Evolutionary conservation across 768 basidiomycete species (phyloP).

Genomic region (Agaricus bisporus): DNA sequence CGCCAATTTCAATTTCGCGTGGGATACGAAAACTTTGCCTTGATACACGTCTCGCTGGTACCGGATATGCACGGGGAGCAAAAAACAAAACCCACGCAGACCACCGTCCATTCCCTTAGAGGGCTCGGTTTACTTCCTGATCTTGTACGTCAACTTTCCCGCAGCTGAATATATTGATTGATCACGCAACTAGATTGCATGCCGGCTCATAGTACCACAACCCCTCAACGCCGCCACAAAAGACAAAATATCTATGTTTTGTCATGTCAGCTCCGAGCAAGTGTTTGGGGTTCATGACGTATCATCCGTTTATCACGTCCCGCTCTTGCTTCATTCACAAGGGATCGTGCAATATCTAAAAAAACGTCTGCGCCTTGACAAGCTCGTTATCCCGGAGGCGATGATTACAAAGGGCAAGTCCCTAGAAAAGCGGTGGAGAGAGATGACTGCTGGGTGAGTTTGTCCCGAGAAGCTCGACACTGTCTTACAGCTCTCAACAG

Average conservation of each 20-base stretch:
- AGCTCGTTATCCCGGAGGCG: constrained; percentile 44
- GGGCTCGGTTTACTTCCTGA: constrained; percentile 92
- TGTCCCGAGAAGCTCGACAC: background rate
- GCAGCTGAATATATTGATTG: background rate
- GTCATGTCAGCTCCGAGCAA: constrained; percentile 84
- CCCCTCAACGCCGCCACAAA: constrained; percentile 83
- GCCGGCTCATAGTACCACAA: constrained; percentile 75
- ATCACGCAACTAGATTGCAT: constrained; percentile 67
- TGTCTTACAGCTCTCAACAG: constrained; percentile 31
- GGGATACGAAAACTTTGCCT: constrained; percentile 92
- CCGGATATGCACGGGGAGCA: constrained; percentile 98
- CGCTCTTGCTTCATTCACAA: constrained; percentile 85
- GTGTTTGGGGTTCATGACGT: constrained; percentile 97
- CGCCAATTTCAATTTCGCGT: constrained; percentile 99
- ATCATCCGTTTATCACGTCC: constrained; percentile 95
- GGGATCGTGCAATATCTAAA: constrained; percentile 84
- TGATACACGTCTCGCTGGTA: constrained; percentile 96
- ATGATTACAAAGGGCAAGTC: constrained; percentile 57
- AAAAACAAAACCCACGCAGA: constrained; percentile 98
- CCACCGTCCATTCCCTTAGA: constrained; percentile 88
- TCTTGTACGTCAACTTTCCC: constrained; percentile 48
- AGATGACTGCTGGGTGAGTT: constrained; percentile 71
- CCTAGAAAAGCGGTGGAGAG: constrained; percentile 74
- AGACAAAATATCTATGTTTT: constrained; percentile 98
- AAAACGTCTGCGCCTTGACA: constrained; percentile 71